Evolutionary conservation across 306 rosid genomes (phyloP).

Genomic region (Vigna hirtella): DNA sequence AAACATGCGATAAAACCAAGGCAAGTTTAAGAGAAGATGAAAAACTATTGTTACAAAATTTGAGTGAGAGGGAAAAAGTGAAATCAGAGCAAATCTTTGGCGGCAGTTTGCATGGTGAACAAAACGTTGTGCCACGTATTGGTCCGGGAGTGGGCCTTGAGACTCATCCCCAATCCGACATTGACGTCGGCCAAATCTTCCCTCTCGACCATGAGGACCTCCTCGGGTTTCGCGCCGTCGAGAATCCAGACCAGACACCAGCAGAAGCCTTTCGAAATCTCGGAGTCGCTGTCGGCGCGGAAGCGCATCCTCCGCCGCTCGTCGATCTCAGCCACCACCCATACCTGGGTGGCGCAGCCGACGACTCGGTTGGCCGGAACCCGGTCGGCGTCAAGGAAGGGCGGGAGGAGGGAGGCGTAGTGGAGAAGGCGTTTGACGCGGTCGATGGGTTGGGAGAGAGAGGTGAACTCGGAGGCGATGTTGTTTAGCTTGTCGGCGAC

Average conservation of each 20-base stretch:
- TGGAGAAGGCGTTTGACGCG: constrained; percentile 72
- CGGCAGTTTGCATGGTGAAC: constrained; percentile 67
- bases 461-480: constrained; percentile 60
- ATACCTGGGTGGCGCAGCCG: constrained; percentile 78
- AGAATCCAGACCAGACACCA: constrained; percentile 74
- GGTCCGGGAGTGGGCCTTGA: constrained; percentile 64
- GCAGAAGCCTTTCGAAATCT: constrained; percentile 81
- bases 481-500: constrained; percentile 30
- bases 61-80: not conserved
- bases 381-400: constrained; percentile 43
- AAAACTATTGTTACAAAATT: not conserved
- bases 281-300: constrained; percentile 82
- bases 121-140: constrained; percentile 81
- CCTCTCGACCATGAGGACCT: constrained; percentile 53
- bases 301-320: constrained; percentile 61
- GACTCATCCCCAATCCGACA: constrained; percentile 50
- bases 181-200: constrained; percentile 62
- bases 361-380: constrained; percentile 58
- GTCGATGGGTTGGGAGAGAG: constrained; percentile 70
- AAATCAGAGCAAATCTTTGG: constrained; percentile 41
- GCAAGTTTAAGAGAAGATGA: not conserved
- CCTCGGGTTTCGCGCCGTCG: constrained; percentile 66
- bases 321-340: constrained; percentile 73
- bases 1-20: too few species aligned
- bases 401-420: constrained; percentile 69